phyloP scores from a whole-genome alignment of 805 yeast genomes.

The Tetrapisispora namnaoensis region DNA sequence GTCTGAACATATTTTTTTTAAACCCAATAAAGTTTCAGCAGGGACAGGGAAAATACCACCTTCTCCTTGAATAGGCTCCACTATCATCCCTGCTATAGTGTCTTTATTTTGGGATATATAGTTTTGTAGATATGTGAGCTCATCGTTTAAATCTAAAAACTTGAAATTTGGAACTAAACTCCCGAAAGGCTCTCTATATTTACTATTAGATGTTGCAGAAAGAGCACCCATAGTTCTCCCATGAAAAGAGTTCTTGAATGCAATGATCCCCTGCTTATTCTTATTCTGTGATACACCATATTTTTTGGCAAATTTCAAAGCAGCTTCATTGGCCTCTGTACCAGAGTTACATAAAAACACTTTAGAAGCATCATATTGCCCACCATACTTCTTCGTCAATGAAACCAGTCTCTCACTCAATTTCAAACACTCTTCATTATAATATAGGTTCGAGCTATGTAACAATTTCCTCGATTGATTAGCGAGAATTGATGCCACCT shows the following conservation, averaged over 20 bases:
- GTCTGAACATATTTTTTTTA: constrained; percentile 57
- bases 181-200: constrained; percentile 84
- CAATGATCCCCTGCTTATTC: constrained; percentile 63
- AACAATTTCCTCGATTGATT: constrained; percentile 66
- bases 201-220: constrained; percentile 84
- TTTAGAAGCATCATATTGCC: constrained; percentile 68
- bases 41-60: constrained; percentile 79
- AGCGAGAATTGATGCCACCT: constrained; percentile 56
- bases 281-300: constrained; percentile 50
- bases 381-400: constrained; percentile 61
- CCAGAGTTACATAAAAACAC: constrained; percentile 69
- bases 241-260: constrained; percentile 88
- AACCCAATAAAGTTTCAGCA: constrained; percentile 50
- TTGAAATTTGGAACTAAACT: constrained; percentile 86
- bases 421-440: constrained; percentile 76
- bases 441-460: constrained; percentile 80
- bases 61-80: constrained; percentile 97
- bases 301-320: constrained; percentile 71
- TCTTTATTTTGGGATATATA: constrained; percentile 21
- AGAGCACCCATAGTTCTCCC: constrained; percentile 93
- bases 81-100: constrained; percentile 73
- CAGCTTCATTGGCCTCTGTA: constrained; percentile 74
- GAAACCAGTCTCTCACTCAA: constrained; percentile 62
- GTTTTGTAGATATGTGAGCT: constrained; percentile 18
- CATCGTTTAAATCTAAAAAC: constrained; percentile 32